Conservation (phyloP, 345 rosid genomes). For the Syzygium oleosum region DNA sequence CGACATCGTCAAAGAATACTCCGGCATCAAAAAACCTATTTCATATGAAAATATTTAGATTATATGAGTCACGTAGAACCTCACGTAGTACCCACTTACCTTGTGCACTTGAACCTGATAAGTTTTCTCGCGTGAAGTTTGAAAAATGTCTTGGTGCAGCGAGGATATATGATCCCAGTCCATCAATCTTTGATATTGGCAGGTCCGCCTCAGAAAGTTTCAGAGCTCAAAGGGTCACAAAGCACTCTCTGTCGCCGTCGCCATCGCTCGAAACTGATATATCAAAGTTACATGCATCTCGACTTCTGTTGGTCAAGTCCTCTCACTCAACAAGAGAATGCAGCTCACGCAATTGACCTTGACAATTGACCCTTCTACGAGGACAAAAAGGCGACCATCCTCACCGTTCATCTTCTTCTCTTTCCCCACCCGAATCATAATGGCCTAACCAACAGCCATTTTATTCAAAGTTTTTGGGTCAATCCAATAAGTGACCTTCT, state of each 20-base stretch:
- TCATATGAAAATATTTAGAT: no score
- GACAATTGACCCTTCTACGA: neutral
- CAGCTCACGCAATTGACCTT: neutral
- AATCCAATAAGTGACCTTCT: no score
- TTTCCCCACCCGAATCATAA: neutral
- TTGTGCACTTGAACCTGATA: neutral
- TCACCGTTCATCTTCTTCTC: neutral
- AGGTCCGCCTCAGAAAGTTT: no score
- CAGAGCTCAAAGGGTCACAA: no score
- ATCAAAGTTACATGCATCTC: neutral
- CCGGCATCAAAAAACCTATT: no score
- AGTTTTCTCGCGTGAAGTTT: neutral
- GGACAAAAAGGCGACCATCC: neutral
- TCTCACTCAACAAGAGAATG: neutral
- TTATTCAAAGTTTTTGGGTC: neutral
- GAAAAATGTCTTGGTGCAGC: rapidly evolving
- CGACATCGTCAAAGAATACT: no score
- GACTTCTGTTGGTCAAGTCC: neutral
- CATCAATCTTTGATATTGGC: neutral
- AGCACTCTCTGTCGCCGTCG: rapidly evolving
- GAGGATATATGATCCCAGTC: neutral
- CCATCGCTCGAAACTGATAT: neutral
- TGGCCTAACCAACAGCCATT: neutral
- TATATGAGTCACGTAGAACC: no score
- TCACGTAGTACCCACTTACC: rapidly evolving